Base-by-base conservation (phyloP, 1,284 basidiomycete genomes). In the Malassezia brasiliensis region DNA sequence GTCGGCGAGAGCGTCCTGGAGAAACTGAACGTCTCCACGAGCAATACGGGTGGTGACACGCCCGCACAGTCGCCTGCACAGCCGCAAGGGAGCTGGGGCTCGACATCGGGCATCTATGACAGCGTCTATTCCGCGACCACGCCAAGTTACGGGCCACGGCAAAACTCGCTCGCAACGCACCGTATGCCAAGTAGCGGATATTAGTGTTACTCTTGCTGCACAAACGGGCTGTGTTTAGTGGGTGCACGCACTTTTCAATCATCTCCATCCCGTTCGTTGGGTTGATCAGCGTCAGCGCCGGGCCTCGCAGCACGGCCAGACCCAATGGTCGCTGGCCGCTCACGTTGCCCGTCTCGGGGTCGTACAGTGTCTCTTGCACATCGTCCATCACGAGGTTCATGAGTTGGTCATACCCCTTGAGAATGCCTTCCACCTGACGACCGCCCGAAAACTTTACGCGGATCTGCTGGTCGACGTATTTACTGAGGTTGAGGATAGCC, bases 401-500 rank as follows among this genome's bases (percentile, higher is more conserved):
- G 40, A 98, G 80, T 70, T 96, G 91, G 77, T 98, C 94, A 72
- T 85, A 96, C 12, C 93, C 93, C 77, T 98, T 98, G 62, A 98
- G 78, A 12, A 86, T 81, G 10, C 93, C 93, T 15, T 84, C 86
- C 42, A 96, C 94, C 82, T 96, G 89, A 30, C 93, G 80, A 25
- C 93, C 93, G 44, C 93, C 93, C 25, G 88, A 88, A 73, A 98
- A 96, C 77, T 96, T 96, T 72, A 98, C 90, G 52, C 88, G 80
- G 73, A 98, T 88, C 62, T 83, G 81, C 77, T 91, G 85, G 77
- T 96, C 88, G 47, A 87, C 85, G 70, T 94, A 96, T 75, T 93
- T 91, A 55, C 87, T 83, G 38, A 98, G 83, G 77, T 96, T 91
- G 30, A 98, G 83, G 76, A 98, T 96, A 31, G 88, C 88, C 77